A percentile compares a stretch with the other conserved stretches of the same genome.
These are phyloP conservation scores for Alternaria metachromatica DNA, from an alignment of 2,329 filamentous ascomycete genomes.

Conservation along the genomic window DNA sequence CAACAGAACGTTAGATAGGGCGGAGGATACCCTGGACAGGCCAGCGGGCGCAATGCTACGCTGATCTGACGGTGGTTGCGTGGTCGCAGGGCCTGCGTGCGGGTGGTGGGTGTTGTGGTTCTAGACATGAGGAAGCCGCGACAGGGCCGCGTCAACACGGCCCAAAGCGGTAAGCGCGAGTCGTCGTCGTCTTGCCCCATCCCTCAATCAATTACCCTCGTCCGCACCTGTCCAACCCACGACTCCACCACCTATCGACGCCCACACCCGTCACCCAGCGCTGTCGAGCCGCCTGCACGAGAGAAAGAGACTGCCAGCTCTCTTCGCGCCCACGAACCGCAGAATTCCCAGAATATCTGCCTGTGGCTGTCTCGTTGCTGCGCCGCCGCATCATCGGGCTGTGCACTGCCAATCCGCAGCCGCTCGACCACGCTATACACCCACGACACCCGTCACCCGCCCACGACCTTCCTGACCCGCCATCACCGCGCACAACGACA, in stretches of 20 bases:
- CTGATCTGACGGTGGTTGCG: constrained; percentile 6
- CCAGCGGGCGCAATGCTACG: neutral
- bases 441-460: constrained; percentile 15
- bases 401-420: constrained; percentile 28
- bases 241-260: constrained; percentile 12
- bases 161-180: constrained; percentile 17
- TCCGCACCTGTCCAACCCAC: constrained; percentile 14
- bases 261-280: constrained; percentile 6
- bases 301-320: neutral
- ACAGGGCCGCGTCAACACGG: constrained; percentile 21
- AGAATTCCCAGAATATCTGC: constrained; percentile 18
- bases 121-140: constrained; percentile 21
- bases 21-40: neutral
- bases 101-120: constrained; percentile 17
- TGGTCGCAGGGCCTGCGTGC: neutral
- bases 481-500: constrained; percentile 10
- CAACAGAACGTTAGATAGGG: neutral
- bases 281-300: constrained; percentile 15
- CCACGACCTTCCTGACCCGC: constrained; percentile 10
- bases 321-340: constrained; percentile 4
- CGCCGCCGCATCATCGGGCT: constrained; percentile 30
- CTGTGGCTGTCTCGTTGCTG: constrained; percentile 21
- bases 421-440: constrained; percentile 14
- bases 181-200: constrained; percentile 20
- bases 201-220: constrained; percentile 22